Conservation (phyloP, 306 rosid genomes). For the Dalbergia cultrata region DNA sequence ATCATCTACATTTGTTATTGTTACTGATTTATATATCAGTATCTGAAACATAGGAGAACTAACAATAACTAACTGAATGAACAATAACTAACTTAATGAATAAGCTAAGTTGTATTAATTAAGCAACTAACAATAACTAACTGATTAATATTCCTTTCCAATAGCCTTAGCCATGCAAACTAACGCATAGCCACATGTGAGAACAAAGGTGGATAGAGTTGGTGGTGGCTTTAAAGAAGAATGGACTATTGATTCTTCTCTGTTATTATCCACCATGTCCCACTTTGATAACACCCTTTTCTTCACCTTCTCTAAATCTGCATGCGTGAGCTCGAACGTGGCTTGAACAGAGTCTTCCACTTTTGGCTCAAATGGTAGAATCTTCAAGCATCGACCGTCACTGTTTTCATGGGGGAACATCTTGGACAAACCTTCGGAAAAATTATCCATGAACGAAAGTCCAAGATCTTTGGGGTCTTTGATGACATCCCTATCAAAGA, state of each 20-base stretch:
- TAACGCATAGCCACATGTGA: conserved; percentile 41
- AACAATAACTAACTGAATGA: no score
- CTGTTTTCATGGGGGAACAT: background rate
- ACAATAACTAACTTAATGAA: no score
- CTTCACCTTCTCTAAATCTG: conserved; percentile 47
- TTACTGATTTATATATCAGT: no score
- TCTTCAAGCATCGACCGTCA: conserved; percentile 19
- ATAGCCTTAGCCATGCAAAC: conserved; percentile 50
- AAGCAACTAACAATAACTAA: no score
- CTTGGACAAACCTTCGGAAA: fast-evolving
- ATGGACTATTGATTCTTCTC: background rate
- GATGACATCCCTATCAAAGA: conserved; percentile 49
- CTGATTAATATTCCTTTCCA: no score
- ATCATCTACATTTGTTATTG: no score
- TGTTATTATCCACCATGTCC: background rate
- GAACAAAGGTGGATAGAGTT: conserved; percentile 50
- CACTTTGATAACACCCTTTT: conserved; percentile 39
- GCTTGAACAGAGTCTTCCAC: conserved; percentile 44
- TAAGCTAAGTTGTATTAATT: no score
- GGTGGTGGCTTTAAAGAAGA: conserved; percentile 37
- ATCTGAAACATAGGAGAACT: no score
- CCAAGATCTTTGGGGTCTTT: conserved; percentile 45
- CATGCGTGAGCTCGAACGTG: conserved; percentile 46
- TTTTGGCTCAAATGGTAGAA: conserved; percentile 19
- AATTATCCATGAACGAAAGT: background rate